Percentiles rank a stretch among this genome's conserved stretches.
Evolutionary conservation across 768 basidiomycete genomes (phyloP).

Genomic region (Boletus subcaerulescens): DNA sequence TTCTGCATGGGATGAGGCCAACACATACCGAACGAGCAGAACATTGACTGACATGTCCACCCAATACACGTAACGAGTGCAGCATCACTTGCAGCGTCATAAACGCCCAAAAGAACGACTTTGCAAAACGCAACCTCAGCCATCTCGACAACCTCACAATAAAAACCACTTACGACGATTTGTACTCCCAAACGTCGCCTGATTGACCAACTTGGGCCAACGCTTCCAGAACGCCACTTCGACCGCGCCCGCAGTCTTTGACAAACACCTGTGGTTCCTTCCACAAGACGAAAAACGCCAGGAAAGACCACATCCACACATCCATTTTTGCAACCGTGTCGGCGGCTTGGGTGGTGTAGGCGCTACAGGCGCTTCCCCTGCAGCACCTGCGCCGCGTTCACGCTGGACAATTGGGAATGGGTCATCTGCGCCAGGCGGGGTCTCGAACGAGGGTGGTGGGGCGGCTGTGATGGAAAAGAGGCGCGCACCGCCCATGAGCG

Average conservation of each 20-base stretch:
- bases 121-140: constrained; percentile 4
- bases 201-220: constrained; percentile 57
- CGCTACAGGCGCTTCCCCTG: no score
- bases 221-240: constrained; percentile 48
- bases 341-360: no score
- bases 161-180: constrained; percentile 45
- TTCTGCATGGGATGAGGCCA: constrained; percentile 40
- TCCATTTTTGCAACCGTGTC: constrained; percentile 50
- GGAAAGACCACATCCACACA: constrained; percentile 61
- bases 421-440: no score
- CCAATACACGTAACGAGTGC: constrained; percentile 71
- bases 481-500: no score
- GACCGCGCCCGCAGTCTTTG: constrained; percentile 33
- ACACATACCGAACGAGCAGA: neutral
- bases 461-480: no score
- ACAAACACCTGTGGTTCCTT: constrained; percentile 55
- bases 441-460: no score
- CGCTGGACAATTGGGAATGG: no score
- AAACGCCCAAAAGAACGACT: constrained; percentile 87
- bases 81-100: constrained; percentile 63
- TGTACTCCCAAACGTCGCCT: neutral
- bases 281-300: constrained; percentile 67
- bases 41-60: constrained; percentile 53
- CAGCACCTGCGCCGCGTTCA: no score
- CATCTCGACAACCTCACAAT: neutral